Base-by-base conservation (phyloP, 805 yeast species). In the Nakazawaea ernobii region DNA sequence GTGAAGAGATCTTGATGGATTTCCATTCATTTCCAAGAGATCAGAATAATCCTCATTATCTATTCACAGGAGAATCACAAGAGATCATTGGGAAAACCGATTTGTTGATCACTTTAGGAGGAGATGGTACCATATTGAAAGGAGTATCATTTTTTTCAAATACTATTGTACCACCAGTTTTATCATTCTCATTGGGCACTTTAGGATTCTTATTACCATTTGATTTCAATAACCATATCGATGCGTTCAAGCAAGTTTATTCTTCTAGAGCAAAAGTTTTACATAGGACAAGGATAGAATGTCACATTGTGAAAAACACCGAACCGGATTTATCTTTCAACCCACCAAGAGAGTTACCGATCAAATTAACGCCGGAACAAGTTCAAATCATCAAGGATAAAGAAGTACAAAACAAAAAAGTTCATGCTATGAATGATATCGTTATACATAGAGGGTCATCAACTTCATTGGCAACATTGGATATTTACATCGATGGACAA, bases 341-440 rank as follows among this genome's bases (percentile, higher is more conserved):
- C 26, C 35, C 43, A 11, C 36, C 46, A 38, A 43, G 29, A 20
- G 50, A 48, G 14, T 6, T 35, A 7, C 43, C 38, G 5, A 44
- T 44, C 20, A 39, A 48, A 39, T 39, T 48, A n/a, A 48, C 50
- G 14, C 46, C 41, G 27, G 50, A 48, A 32, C 50, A 44, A 35
- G 41, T 33, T 24, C 32, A 43, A 35, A 28, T 27, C 17, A 37
- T 42, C 39, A 45, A 39, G 29, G 30, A 28, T 36, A 41, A 45
- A 14, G 50, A 38, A 29, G 30, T 49, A 28, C 29, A 33, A 29
- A 43, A 48, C 27, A 49, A 57, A 43, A 73, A 74, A 70, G 63
- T 79, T 1, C 89, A 85, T 63, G 97, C 97, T 1, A 86, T 92
- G 94, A 92, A 92, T 66, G 98, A 92, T 61, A 80, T 92, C 15